phyloP scores from a whole-genome alignment of 176 grass and related monocot genomes.

The Avena sativa region DNA sequence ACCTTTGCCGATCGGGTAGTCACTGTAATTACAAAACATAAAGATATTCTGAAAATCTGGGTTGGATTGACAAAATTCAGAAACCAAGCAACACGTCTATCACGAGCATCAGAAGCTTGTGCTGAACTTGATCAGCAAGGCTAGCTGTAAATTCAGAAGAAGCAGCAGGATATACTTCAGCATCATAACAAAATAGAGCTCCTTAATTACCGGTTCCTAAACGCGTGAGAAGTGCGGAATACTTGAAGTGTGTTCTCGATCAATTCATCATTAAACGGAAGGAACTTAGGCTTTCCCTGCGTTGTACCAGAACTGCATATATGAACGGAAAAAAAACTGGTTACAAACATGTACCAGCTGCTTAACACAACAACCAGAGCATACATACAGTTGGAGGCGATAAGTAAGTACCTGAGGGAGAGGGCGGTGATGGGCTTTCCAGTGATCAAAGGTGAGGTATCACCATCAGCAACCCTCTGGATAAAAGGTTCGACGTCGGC shows the following conservation, averaged over 20 bases:
- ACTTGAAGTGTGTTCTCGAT: slow-evolving; percentile 66
- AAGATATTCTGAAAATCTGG: not conserved
- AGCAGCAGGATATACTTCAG: not conserved
- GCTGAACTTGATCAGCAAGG: not conserved
- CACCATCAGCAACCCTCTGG: slow-evolving; percentile 69
- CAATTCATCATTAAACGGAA: slow-evolving; percentile 44
- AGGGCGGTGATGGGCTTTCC: slow-evolving; percentile 28
- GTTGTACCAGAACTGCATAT: slow-evolving; percentile 13
- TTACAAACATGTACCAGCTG: not conserved
- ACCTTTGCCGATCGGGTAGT: slow-evolving; percentile 75
- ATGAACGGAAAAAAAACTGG: not conserved
- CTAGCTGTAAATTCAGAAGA: not conserved
- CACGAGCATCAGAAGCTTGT: not conserved
- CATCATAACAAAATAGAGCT: slow-evolving; percentile 19
- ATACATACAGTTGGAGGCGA: not conserved
- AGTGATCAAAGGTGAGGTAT: slow-evolving; percentile 62
- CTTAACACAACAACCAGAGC: no score
- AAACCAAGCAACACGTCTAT: slow-evolving; percentile 8
- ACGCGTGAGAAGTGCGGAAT: slow-evolving; percentile 80
- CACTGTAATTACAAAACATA: slow-evolving; percentile 49
- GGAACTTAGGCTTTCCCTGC: not conserved
- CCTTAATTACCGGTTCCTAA: slow-evolving; percentile 75
- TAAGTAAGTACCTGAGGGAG: not conserved
- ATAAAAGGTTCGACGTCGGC: slow-evolving; percentile 75
- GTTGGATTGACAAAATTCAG: not conserved